A percentile compares a stretch with the other conserved stretches of the same genome.
These are phyloP conservation scores for Xylaria palmicola DNA, from an alignment of 495 filamentous ascomycete genomes.

Conservation along the genomic window DNA sequence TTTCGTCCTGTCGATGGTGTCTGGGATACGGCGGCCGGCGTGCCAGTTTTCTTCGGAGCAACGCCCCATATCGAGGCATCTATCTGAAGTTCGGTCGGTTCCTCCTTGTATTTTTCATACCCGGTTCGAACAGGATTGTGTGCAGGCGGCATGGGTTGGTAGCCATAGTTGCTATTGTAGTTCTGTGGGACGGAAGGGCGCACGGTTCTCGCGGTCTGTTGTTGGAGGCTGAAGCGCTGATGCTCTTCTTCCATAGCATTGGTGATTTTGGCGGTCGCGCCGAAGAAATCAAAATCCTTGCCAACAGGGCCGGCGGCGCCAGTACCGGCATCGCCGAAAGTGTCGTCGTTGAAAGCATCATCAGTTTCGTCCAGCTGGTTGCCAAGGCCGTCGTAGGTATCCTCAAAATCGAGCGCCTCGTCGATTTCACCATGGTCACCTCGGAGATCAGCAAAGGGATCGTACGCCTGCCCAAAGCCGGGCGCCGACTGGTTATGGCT, in stretches of 20 bases:
- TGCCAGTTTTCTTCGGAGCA: slow-evolving; percentile 57
- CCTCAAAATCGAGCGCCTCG: slow-evolving; percentile 89
- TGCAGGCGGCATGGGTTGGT: slow-evolving; percentile 33
- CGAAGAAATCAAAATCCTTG: slow-evolving; percentile 97
- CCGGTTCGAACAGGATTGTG: slow-evolving; percentile 67
- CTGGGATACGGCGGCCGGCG: slow-evolving; percentile 28
- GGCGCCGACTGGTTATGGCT: slow-evolving; percentile 55
- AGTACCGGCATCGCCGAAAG: slow-evolving; percentile 67
- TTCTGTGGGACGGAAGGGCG: slow-evolving; percentile 24
- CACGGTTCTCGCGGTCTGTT: slow-evolving; percentile 46
- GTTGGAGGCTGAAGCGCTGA: slow-evolving; percentile 69
- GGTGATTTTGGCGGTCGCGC: slow-evolving; percentile 80
- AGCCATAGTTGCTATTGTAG: slow-evolving; percentile 37
- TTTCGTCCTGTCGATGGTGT: slow-evolving; percentile 56
- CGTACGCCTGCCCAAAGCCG: slow-evolving; percentile 80
- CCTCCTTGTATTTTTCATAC: slow-evolving; percentile 82
- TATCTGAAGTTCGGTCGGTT: slow-evolving; percentile 80
- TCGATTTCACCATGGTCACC: slow-evolving; percentile 66
- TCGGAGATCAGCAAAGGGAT: slow-evolving; percentile 86
- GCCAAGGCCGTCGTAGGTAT: slow-evolving; percentile 95
- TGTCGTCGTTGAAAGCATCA: slow-evolving; percentile 96
- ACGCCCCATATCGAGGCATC: slow-evolving; percentile 92
- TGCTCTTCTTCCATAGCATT: slow-evolving; percentile 88
- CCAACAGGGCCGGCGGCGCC: slow-evolving; percentile 52
- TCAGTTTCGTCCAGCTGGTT: slow-evolving; percentile 89